These are phyloP conservation scores for Hyphodiscus sp. DNA, from an alignment of 2,329 filamentous ascomycete genomes.

Conservation along the genomic window DNA sequence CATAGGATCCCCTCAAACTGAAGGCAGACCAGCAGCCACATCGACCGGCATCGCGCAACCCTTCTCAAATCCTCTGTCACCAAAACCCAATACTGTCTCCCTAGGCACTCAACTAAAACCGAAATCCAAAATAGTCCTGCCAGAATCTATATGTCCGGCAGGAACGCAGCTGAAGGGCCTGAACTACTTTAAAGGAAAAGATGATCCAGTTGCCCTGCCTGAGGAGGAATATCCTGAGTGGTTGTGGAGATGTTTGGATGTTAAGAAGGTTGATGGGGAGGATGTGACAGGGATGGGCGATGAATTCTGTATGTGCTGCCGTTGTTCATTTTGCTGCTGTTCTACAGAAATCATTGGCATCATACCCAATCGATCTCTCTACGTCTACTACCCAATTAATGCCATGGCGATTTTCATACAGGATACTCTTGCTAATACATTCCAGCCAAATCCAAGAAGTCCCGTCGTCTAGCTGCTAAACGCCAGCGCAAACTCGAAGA, in stretches of 20 bases:
- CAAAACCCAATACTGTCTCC: slow-evolving; percentile 16
- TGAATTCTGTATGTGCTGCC: slow-evolving; percentile 63
- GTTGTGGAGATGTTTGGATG: slow-evolving; percentile 68
- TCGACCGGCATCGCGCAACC: slow-evolving; percentile 27
- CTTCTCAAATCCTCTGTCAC: slow-evolving; percentile 29
- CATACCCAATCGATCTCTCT: background rate
- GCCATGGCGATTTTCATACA: no score
- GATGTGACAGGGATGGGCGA: slow-evolving; percentile 54
- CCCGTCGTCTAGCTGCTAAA: slow-evolving; percentile 65
- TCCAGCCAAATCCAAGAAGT: slow-evolving; percentile 77
- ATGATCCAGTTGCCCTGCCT: slow-evolving; percentile 65
- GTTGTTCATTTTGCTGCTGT: background rate
- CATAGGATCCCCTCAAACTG: slow-evolving; percentile 11
- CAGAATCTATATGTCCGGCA: slow-evolving; percentile 35
- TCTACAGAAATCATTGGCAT: background rate
- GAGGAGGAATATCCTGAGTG: slow-evolving; percentile 75
- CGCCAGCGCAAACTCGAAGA: slow-evolving; percentile 50
- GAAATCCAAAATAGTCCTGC: slow-evolving; percentile 10
- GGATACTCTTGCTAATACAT: slow-evolving; percentile 1
- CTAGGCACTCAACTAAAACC: slow-evolving; percentile 1
- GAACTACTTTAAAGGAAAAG: slow-evolving; percentile 68
- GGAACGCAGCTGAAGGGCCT: slow-evolving; percentile 68
- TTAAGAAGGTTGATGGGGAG: slow-evolving; percentile 47
- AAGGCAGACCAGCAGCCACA: slow-evolving; percentile 19
- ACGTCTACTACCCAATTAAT: background rate